Base-by-base conservation (phyloP, 1,284 basidiomycete genomes). In the Agaricales sp. region DNA sequence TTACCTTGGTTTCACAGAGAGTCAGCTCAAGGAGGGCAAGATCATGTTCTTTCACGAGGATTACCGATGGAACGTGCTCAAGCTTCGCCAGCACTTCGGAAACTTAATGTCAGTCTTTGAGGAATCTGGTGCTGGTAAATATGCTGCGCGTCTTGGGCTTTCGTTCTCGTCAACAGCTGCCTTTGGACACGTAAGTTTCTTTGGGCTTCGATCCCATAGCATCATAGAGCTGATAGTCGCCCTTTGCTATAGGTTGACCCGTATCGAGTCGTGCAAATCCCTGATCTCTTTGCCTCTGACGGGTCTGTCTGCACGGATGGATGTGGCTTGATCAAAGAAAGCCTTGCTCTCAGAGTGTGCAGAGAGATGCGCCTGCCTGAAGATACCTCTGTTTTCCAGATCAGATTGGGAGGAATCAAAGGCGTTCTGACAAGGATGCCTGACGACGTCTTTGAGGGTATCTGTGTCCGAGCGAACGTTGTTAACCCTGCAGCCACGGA, bases 351-450 rank as follows among this genome's bases (percentile, higher is more conserved):
- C 18, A 51, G 53, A 30, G 41, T 60, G 1, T 43, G 54, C 8
- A 39, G 16, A 1, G 21, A 20, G 3, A 54, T 58, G 2, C 39
- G 46, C 1, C 2, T 61, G 39, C 52, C 53, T 1, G 18, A 43
- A 3, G 53, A 56, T 26, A 59, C 58, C 4, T 39, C 54, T 12
- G 54, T 47, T 12, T 60, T 57, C 45, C 61, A 62, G 45, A 55
- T 59, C 4, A 54, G 61, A 2, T 51, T 54, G 14, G 60, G 57
- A 2, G 61, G 61, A 1, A 54, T 58, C 48, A 62, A 62, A 46
- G 61, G 61, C 1, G 52, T 59, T 4, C 49, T 61, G 8, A 56
- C 55, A 8, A 51, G 53, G 20, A 55, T 57, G 37, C 53, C 57
- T 2, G 52, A 59, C 30, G 51, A 41, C 2, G 2, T 51, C 6